Base-by-base conservation (phyloP, 1,139 yeast species). In the Saccharomyces pastorianus region DNA sequence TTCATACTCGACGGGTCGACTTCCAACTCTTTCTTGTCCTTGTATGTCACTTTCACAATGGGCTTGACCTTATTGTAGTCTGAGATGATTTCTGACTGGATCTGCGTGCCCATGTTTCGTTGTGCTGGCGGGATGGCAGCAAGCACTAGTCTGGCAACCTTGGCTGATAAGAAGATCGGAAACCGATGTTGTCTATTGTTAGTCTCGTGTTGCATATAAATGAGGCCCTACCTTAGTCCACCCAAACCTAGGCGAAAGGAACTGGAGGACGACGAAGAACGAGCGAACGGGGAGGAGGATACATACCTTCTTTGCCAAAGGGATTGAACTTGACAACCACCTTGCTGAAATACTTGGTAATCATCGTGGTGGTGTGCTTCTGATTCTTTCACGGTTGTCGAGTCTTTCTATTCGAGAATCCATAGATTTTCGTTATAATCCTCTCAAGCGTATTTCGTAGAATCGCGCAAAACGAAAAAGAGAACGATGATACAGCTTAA, bases 291-390 rank as follows among this genome's bases (percentile, higher is more conserved):
- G 34, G 34, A 11, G 34, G 34, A 20, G 27, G n/a, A 8, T 25
- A 74, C 80, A 57, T 70, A 78, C 83, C 79, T 60, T 86, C 88
- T 46, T 77, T 71, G 0, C 83, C 80, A 58, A 88, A 79, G 0
- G 97, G 96, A 67, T 87, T 83, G 75, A 89, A 89, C 67, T 77
- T 83, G 51, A 89, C 88, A 47, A 76, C 74, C 14, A 88, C 88
- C 63, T 83, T 83, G 46, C 88, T 76, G 71, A 89, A 87, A 73
- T 85, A 88, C 71, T 88, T 88, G 51, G 96, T 89, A 64, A 89
- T 85, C 96, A 89, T 88, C 20, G 27, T 32, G 49, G 3, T 9
- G 23, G n/a, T 6, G 34, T 31, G 34, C 34, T 31, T 31, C 34
- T 31, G 4, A 4, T 13, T 31, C 34, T 6, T 31, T 31, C 34